These are phyloP conservation scores for Cucumis cinereus DNA, from an alignment of 306 rosid genomes.

Conservation along the genomic window DNA sequence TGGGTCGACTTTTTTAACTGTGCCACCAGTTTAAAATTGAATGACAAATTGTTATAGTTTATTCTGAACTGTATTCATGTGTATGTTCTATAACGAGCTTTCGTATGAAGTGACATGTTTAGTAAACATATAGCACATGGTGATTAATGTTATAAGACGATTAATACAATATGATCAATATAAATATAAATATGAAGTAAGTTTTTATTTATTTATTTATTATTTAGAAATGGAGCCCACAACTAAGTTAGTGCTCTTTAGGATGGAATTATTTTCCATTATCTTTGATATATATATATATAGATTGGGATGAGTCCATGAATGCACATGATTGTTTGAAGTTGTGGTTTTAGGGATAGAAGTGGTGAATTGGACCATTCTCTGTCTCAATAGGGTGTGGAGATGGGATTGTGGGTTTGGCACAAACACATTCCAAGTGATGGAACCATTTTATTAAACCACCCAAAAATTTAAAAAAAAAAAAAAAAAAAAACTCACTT, in stretches of 20 bases:
- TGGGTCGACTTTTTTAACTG: neutral
- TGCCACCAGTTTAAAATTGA: neutral
- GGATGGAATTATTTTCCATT: neutral
- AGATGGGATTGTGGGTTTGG: constrained; percentile 42
- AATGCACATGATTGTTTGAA: neutral
- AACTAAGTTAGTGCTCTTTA: neutral
- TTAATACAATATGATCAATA: too few species aligned
- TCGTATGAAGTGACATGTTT: too few species aligned
- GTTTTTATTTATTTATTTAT: too few species aligned
- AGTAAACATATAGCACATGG: too few species aligned
- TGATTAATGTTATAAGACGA: too few species aligned
- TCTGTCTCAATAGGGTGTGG: constrained; percentile 6
- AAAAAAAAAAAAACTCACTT: too few species aligned
- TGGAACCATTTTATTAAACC: neutral
- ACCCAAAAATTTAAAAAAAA: too few species aligned
- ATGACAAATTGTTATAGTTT: neutral
- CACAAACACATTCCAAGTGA: constrained; percentile 24
- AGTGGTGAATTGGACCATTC: constrained; percentile 18
- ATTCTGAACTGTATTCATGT: too few species aligned
- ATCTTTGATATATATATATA: neutral
- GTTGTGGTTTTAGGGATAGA: constrained; percentile 3
- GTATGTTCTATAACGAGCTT: too few species aligned
- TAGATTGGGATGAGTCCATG: neutral
- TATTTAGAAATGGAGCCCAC: neutral
- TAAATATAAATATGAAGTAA: too few species aligned